phyloP scores from a whole-genome alignment of 108 stramenopile genomes.

The Cylindrotheca fusiformis region DNA sequence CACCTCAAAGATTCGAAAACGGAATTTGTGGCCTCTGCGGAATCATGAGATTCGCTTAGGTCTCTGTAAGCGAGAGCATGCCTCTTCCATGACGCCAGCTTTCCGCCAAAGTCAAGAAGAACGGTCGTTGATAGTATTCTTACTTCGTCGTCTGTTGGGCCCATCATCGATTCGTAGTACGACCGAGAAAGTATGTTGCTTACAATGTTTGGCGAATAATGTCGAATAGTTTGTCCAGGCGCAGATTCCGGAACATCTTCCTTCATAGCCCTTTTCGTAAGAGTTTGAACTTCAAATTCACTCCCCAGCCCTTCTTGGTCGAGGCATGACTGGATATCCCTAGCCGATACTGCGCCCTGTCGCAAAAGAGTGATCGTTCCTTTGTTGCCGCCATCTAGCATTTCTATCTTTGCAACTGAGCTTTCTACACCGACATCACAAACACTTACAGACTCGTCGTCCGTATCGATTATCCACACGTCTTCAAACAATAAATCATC shows the following conservation, averaged over 20 bases:
- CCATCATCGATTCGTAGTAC: not conserved
- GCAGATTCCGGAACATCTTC: slow-evolving; percentile 69
- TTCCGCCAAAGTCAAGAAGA: slow-evolving; percentile 84
- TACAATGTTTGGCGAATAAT: slow-evolving; percentile 94
- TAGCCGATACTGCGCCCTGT: slow-evolving; percentile 74
- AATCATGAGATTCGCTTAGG: slow-evolving; percentile 56
- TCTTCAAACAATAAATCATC: slow-evolving; percentile 87
- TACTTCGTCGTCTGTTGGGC: slow-evolving; percentile 20
- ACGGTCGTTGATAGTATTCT: slow-evolving; percentile 45
- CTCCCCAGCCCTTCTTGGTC: slow-evolving; percentile 35
- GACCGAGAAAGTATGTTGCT: slow-evolving; percentile 62
- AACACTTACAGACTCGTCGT: slow-evolving; percentile 23
- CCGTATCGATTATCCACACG: slow-evolving; percentile 80
- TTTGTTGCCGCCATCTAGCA: slow-evolving; percentile 9
- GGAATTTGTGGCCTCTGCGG: slow-evolving; percentile 56
- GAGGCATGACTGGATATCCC: slow-evolving; percentile 45
- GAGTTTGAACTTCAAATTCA: slow-evolving; percentile 33
- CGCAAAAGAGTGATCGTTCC: slow-evolving; percentile 60
- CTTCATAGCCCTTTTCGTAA: slow-evolving; percentile 36
- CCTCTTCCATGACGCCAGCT: slow-evolving; percentile 45
- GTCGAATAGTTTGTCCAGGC: slow-evolving; percentile 92
- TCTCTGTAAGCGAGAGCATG: slow-evolving; percentile 77
- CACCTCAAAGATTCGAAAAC: slow-evolving; percentile 88
- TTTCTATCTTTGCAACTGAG: slow-evolving; percentile 81
- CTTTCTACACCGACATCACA: slow-evolving; percentile 81